Evolutionary conservation across 495 filamentous ascomycete species (phyloP), one percentile per base, ranked within the genome.

Genomic region (Penicillium ochrochloron): DNA sequence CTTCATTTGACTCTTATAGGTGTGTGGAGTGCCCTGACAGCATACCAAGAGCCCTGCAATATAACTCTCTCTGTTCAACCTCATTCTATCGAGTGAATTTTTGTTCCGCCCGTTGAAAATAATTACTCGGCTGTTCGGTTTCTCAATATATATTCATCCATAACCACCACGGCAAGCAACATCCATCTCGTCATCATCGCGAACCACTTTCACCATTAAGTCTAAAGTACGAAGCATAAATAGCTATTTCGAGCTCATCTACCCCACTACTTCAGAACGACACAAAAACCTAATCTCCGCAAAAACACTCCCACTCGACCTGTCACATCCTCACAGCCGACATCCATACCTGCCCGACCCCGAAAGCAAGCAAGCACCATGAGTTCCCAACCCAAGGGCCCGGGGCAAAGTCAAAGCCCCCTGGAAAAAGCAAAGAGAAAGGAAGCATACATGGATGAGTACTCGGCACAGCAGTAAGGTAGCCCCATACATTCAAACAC

Each of bases 341-440:
- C 25, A 52, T n/a, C 44, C 42, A 19, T 48, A 17, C 19, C 44
- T 48, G 10, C 19, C 44, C 12, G 6, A 48, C 44, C 6, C 42
- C 42, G n/a, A 44, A 44, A 19, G 42, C 6, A 21, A 44, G n/a
- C 21, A 48, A 52, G 48, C 48, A 29, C 27, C 23, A 31, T 31
- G 48, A 17, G 15, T 11, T 55, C 52, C 52, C 52, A 56, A 21
- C 53, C 31, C 53, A 37, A 56, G 31, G n/a, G n/a, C 33, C 53
- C 33, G 53, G 53, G 29, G 33, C 57, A 21, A 59, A 59, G 41
- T 46, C 57, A 56, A 56, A 56, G 15, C 31, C 53, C 53, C 53
- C 53, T 33, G 27, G 25, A 59, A 59, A 59, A 59, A 48, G 57
- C 57, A 59, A 59, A 54, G 48, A 52, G 4, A 52, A 31, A 29